A percentile compares a stretch with the other conserved stretches of the same genome.
Conservation (phyloP, 129 eudicot species). For the Apium graveolens region DNA sequence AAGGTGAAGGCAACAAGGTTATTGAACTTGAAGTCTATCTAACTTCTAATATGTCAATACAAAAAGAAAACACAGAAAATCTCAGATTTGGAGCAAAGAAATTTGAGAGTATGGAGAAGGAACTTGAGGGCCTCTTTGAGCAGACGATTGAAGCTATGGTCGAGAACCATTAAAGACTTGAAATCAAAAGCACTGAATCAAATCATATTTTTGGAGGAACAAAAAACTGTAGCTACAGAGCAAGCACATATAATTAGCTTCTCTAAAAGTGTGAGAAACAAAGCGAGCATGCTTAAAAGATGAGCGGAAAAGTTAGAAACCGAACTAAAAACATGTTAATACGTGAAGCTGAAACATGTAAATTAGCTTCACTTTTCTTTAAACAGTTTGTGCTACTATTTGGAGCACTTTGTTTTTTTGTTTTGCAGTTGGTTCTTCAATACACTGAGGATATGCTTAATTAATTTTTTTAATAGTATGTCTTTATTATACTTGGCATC, state of each 20-base stretch:
- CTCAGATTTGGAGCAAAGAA: constrained; percentile 9
- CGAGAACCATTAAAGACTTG: constrained; percentile 27
- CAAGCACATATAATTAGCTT: constrained; percentile 19
- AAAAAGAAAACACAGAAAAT: constrained; percentile 3
- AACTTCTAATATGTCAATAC: constrained; percentile 1
- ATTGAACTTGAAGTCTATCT: constrained; percentile 30
- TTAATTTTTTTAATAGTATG: constrained; percentile 18
- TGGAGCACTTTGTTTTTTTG: constrained; percentile 27
- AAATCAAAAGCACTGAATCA: constrained; percentile 23
- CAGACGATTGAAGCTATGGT: constrained; percentile 60
- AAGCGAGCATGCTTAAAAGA: constrained; percentile 24
- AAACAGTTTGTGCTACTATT: constrained; percentile 48
- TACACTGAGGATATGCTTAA: constrained; percentile 56
- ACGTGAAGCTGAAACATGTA: constrained; percentile 42
- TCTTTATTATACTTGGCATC: constrained; percentile 11
- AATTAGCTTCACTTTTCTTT: constrained; percentile 33
- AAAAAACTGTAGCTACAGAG: constrained; percentile 24
- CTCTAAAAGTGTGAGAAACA: constrained; percentile 25
- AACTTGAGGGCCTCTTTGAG: constrained; percentile 49
- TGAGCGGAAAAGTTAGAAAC: constrained; percentile 35
- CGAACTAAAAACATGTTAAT: constrained; percentile 29
- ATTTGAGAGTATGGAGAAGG: constrained; percentile 26
- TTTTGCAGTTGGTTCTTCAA: constrained; percentile 25
- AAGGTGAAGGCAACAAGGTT: constrained; percentile 39
- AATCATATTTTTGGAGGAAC: constrained; percentile 32